Evolutionary conservation across 495 filamentous ascomycete genomes (phyloP), one percentile per base, ranked within the genome.

Genomic region (Friedmanniomyces simplex): DNA sequence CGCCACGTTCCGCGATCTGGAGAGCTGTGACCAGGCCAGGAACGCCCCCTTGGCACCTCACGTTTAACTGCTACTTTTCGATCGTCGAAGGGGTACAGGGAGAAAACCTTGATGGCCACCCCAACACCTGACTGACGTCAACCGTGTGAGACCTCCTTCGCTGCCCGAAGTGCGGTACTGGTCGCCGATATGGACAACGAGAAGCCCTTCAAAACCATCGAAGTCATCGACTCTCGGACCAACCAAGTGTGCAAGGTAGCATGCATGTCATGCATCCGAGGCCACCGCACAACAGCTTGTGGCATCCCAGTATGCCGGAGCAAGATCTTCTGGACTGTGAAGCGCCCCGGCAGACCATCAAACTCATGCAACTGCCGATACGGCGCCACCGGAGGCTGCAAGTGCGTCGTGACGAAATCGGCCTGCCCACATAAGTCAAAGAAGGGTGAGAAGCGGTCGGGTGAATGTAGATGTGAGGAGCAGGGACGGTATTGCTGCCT

Each of bases 131-230:
- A 28, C 26, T 21, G 26, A 28, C 50, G 50, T 25, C 20, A 18
- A 25, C 18, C 20, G 24, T 21, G 20, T 10, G 50, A 37, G 30
- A 54, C 22, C 12, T 36, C 11, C 13, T 2, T 2, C 24, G 14
- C 8, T 2, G 8, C 34, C 7, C 32, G 4, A 13, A 43, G 5
- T 16, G 8, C 34, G 18, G n/a, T 12, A 16, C 52, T 12, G 6
- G 24, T 24, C 46, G 46, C 7, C 28, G 10, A 32, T 4, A 62
- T 62, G 60, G 60, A 63, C 16, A 49, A 42, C 7, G 55, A 59
- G 6, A 59, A 60, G 37, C 57, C 61, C 20, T 63, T 63, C 61
- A 63, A 63, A 42, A 63, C 61, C 18, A 63, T 63, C 12, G 61
- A 63, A 25, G 57, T 63, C 50, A 32, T 58, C 36, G 61, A 63